A percentile compares a stretch with the other conserved stretches of the same genome.
phyloP scores from a whole-genome alignment of 1,284 basidiomycete species.

The Malassezia brasiliensis region DNA sequence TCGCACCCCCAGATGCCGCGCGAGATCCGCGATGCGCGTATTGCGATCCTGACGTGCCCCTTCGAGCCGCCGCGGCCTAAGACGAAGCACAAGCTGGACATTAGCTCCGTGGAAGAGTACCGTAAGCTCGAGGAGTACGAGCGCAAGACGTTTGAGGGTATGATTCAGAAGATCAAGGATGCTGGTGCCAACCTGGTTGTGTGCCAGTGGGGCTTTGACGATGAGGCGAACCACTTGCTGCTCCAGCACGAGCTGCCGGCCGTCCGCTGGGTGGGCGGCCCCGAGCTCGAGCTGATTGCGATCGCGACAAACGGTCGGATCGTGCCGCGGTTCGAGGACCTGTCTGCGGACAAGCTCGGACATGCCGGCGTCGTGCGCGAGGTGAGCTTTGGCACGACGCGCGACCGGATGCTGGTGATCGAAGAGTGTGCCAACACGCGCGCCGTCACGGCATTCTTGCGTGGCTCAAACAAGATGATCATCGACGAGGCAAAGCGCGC shows the following conservation, averaged over 20 bases:
- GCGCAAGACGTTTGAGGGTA: constrained; percentile 86
- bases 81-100: constrained; percentile 98
- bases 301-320: constrained; percentile 98
- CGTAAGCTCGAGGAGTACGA: constrained; percentile 90
- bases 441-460: constrained; percentile 92
- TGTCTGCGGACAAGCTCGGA: constrained; percentile 81
- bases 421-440: constrained; percentile 95
- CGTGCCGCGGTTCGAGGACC: constrained; percentile 93
- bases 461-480: constrained; percentile 94
- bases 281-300: constrained; percentile 97
- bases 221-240: constrained; percentile 94
- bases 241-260: constrained; percentile 96
- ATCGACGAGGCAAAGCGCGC: constrained; percentile 97
- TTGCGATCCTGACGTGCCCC: constrained; percentile 95
- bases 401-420: constrained; percentile 97
- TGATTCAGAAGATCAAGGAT: constrained; percentile 95
- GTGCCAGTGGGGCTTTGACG: constrained; percentile 99
- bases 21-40: constrained; percentile 71
- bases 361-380: constrained; percentile 86
- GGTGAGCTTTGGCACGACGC: constrained; percentile 87
- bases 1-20: constrained; percentile 97
- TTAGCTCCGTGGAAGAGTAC: constrained; percentile 95
- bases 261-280: constrained; percentile 98
- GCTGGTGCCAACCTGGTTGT: constrained; percentile 98
- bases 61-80: constrained; percentile 98